Base-by-base conservation (phyloP, 805 yeast genomes). In the Kluyveromyces lactis region DNA sequence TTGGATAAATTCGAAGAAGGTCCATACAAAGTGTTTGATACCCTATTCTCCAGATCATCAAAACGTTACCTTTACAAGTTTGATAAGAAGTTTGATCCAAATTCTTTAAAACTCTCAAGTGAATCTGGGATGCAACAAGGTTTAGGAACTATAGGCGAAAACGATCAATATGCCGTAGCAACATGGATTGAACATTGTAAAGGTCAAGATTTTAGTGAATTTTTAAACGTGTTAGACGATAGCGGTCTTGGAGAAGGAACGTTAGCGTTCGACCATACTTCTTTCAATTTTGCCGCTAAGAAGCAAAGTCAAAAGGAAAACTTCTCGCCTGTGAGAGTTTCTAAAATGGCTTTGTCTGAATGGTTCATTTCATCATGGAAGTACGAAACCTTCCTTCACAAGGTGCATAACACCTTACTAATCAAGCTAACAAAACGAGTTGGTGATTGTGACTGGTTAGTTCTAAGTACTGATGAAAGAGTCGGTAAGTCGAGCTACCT, bases 301-400 rank as follows among this genome's bases (percentile, higher is more conserved):
- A 39, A 39, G 4, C 24, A 40, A 7, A 30, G 38, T 7, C 11
- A 15, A 9, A 42, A 32, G 35, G 43, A 41, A 15, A 19, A 31
- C 7, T 32, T 30, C n/a, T n/a, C 49, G 49, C 59, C 61, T 5
- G 61, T 61, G 6, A 53, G 64, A 37, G 55, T 64, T 11, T 63
- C 66, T 2, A 64, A 64, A 43, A 41, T 60, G 27, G 60, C 55
- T n/a, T 51, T 63, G 29, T 60, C 62, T 18, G 65, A 63, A 38
- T 64, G 67, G 67, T 62, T 63, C 33, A 60, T 63, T 34, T 60
- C 62, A 31, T 57, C 66, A 18, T 65, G 68, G 69, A 63, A 64
- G 42, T 57, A 61, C 33, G 69, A 64, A 42, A 60, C 64, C 12
- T 62, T 61, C 38, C 50, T 61, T 42, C 63, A 63, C 5, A 55